Percentiles rank a stretch among this genome's conserved stretches.
Conservation (phyloP, 257 asterid species). For the Petunia axillaris region DNA sequence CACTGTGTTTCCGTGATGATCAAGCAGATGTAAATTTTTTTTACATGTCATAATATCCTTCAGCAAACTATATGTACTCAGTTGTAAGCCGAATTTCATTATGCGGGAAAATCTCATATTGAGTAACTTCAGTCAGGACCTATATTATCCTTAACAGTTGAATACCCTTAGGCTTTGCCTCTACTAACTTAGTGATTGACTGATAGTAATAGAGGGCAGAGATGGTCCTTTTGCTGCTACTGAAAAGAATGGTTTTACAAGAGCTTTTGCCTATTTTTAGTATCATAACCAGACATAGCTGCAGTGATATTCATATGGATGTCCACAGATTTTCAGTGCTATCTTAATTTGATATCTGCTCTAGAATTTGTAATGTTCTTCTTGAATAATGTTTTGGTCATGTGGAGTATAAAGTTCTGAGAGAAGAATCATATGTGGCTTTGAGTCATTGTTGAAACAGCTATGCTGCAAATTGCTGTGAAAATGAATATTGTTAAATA, state of each 20-base stretch:
- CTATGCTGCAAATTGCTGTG: background rate
- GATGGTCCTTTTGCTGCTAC: background rate
- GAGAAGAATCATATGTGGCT: background rate
- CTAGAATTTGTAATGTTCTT: background rate
- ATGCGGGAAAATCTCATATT: background rate
- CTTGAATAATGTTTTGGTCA: background rate
- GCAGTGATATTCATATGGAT: background rate
- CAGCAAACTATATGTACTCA: background rate
- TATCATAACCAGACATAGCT: background rate
- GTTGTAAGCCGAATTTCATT: background rate
- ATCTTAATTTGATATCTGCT: background rate
- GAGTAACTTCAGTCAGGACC: background rate
- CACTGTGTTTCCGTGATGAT: background rate
- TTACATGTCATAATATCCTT: background rate
- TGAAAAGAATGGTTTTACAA: background rate
- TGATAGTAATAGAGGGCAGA: background rate
- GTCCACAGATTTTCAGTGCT: background rate
- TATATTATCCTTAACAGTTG: background rate
- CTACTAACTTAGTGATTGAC: background rate
- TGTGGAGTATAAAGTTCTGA: background rate
- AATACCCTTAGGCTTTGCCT: background rate
- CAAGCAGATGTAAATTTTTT: background rate
- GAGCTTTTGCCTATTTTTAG: background rate
- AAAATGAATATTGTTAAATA: background rate
- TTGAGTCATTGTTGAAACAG: background rate